Base-by-base conservation (phyloP, 169 alveolate species). In the Plasmodium coatneyi region DNA sequence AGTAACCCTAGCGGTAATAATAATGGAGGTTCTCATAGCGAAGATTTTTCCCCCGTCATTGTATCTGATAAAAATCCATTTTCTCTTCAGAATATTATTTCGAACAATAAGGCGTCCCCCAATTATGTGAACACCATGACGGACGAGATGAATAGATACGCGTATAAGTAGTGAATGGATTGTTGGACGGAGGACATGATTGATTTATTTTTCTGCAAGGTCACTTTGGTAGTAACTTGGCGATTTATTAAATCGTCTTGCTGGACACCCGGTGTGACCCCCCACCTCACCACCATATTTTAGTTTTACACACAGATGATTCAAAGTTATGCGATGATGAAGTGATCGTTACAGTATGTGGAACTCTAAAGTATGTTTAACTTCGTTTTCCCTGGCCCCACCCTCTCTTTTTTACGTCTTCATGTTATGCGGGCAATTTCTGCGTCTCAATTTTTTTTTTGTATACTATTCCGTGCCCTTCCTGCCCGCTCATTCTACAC, bases 21-120 rank as follows among this genome's bases (percentile, higher is more conserved):
- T 30, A 41, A 14, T 76, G 83, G 70, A 4, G 83, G 46, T 86
- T 22, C 71, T 10, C 39, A 74, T 30, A 91, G 39, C 60, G 54
- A 82, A 5, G 92, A 91, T 81, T 81, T 91, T 91, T 70, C 95
- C 2, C 71, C 95, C 16, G 78, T 81, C 25, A 91, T 16, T 82
- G 92, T 91, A 22, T 80, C 95, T 16, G 95, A 91, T 91, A 91
- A 91, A 81, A 91, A 91, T 71, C 95, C 95, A 12, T 91, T 91
- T 71, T 91, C 95, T 71, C 71, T 91, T 16, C 91, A 91, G 54
- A 91, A 91, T 80, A 70, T 91, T 43, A 91, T 91, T 30, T 71
- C 92, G 4, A 91, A 30, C 30, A 82, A 70, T 14, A 70, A 82
- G 28, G 49, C 34, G 9, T 52, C 93, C 10, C 82, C 66, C 16